Percentiles rank a stretch among this genome's conserved stretches.
These are phyloP conservation scores for Helicostylum pulchrum DNA, from an alignment of 192 early-diverging fungal species.

Conservation along the genomic window DNA sequence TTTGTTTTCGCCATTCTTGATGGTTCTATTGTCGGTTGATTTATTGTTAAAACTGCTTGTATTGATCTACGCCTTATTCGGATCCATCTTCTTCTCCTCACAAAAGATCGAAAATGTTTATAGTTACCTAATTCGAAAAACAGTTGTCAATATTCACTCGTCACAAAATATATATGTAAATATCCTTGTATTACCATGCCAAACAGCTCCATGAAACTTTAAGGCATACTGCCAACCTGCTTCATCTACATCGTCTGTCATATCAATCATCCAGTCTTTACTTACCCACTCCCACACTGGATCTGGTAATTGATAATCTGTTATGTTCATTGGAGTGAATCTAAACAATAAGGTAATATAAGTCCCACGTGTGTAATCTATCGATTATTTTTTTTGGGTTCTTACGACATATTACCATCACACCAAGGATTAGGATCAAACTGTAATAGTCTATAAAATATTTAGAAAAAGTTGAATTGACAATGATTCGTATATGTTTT, in stretches of 20 bases:
- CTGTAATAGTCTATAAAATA: conserved; percentile 42
- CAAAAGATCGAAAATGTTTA: conserved; percentile 24
- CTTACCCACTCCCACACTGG: conserved; percentile 58
- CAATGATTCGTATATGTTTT: neutral
- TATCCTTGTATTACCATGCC: conserved; percentile 46
- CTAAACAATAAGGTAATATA: conserved; percentile 16
- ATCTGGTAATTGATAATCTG: conserved; percentile 47
- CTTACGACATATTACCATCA: conserved; percentile 38
- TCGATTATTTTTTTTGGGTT: neutral
- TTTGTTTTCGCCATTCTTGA: neutral
- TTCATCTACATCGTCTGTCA: conserved; percentile 61
- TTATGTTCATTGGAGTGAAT: conserved; percentile 46
- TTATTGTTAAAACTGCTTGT: neutral
- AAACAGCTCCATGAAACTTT: conserved; percentile 46
- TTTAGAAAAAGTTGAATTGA: too few relatives aligned
- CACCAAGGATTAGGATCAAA: conserved; percentile 56
- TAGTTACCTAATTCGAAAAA: conserved; percentile 31
- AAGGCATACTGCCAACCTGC: conserved; percentile 56
- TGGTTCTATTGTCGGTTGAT: neutral
- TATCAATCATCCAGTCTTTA: conserved; percentile 56
- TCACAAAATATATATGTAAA: neutral
- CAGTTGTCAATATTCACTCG: neutral
- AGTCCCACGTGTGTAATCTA: neutral
- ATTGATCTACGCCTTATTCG: neutral
- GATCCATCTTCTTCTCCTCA: conserved; percentile 16